Conservation (phyloP, 2,329 filamentous ascomycete genomes). For the Nemania sp. region DNA sequence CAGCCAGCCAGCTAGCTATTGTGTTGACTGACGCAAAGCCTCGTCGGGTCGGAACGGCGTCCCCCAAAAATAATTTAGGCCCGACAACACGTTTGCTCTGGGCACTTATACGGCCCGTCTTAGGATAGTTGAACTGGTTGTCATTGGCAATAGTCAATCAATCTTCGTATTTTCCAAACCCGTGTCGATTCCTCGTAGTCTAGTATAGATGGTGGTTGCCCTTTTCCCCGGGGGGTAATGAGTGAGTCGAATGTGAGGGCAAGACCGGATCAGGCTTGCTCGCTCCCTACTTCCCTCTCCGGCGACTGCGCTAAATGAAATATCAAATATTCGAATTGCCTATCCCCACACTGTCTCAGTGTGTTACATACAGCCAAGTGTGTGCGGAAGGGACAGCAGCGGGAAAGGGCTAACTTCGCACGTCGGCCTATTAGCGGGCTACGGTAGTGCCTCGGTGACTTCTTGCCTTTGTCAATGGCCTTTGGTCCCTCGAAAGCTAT, state of each 20-base stretch:
- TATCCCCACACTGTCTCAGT: too few relatives aligned
- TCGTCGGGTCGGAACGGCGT: too few relatives aligned
- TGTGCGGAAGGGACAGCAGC: neutral
- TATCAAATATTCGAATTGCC: too few relatives aligned
- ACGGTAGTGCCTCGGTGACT: conserved; percentile 5
- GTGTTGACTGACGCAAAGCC: too few relatives aligned
- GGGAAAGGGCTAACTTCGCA: neutral
- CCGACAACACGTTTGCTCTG: neutral
- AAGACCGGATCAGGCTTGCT: neutral
- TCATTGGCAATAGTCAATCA: too few relatives aligned
- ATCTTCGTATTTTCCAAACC: too few relatives aligned
- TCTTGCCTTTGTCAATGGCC: conserved; percentile 14
- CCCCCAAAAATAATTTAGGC: too few relatives aligned
- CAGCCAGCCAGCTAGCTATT: too few relatives aligned
- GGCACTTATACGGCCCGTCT: neutral
- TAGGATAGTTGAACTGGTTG: too few relatives aligned
- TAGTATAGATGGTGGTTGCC: too few relatives aligned
- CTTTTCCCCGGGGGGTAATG: too few relatives aligned
- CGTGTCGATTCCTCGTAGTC: too few relatives aligned
- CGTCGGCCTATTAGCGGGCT: conserved; percentile 12
- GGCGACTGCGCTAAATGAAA: neutral
- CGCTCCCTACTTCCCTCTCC: neutral
- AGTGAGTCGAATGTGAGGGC: neutral
- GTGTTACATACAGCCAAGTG: neutral
- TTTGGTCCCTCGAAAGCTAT: conserved; percentile 7